Base-by-base conservation (phyloP, 2,329 filamentous ascomycete species). In the Cytospora piceae region DNA sequence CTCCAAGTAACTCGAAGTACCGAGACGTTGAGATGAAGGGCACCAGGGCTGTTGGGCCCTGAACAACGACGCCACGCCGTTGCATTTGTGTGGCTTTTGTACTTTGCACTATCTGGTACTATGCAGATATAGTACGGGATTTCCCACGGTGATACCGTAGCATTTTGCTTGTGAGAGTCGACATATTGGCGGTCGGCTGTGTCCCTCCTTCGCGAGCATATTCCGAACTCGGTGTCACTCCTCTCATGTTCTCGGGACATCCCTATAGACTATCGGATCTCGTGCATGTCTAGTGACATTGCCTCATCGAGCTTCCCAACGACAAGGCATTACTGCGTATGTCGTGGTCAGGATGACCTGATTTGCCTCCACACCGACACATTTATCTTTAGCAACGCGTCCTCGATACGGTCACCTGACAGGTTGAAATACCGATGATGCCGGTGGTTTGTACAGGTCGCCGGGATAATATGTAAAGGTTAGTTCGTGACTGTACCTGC, bases 1-100 rank as follows among this genome's bases (percentile, higher is more conserved):
- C 17, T 31, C 29, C 39, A 56, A 62, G 60, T 62, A 53, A 39
- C 60, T 37, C 39, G 52, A 42, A n/a, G 39, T 42, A 42, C 39
- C 39, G 39, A 42, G 39, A n/a, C 20, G 17, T 42, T 42, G 39
- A 42, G 39, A 5, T 6, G 1, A 42, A 42, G 15, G 39, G 20
- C 39, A 42, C 12, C 34, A 14, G 34, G 34, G 8, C 20, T 42
- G 39, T 20, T 39, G 37, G 17, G 17, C 37, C 17, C 39, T 37
- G 12, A 37, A 29, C 27, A 5, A 37, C 34, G 34, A 20, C 39
- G 39, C 39, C 39, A 42, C 39, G 27, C 3, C 27, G 39, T 42
- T 42, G 39, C 6, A n/a, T 4, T 20, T 42, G 20, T 42, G 5
- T 42, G 17, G 8, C 39, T 20, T 9, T 9, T 15, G 14, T 20